Base-by-base conservation (phyloP, 177 flowering plant genomes). In the Vitis hybrid region DNA sequence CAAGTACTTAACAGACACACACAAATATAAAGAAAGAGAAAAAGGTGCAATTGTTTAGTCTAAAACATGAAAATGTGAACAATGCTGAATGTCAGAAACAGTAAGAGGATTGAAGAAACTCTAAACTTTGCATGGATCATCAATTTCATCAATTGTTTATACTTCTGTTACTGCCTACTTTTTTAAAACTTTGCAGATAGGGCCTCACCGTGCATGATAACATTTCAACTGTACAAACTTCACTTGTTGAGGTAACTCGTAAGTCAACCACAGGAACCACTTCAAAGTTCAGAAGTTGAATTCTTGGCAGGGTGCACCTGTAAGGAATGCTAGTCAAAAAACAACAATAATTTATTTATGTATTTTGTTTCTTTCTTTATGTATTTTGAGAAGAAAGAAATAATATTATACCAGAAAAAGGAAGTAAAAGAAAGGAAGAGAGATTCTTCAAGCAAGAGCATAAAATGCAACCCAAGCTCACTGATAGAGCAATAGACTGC, bases 181-280 rank as follows among this genome's bases (percentile, higher is more conserved):
- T 7, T 4, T 1, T 1, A 56, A 56, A 10, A 49, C 14, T 7
- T 0, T 40, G 46, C 46, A 40, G 35, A 16, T 50, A 58, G 52
- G 54, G 73, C 52, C 69, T 77, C 65, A 89, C 97, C 92, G 85
- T 88, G 81, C 97, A 91, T 62, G 94, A 91, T 72, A 91, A 69
- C 91, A 91, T 75, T 75, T 89, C 89, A 59, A 91, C 89, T 2
- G 56, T 71, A 69, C 94, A 91, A 74, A 83, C 84, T 75, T 87
- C 83, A 60, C 21, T 73, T 16, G 89, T 83, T 61, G 89, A 85
- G 61, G 73, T 88, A 46, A 91, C 90, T 71, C 82, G 80, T 64
- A 91, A 83, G 49, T 85, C 92, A 77, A 91, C 49, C 56, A 84
- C 78, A 56, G 97, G 97, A 10, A 89, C 80, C n/a, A 83, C 91